Conservation (phyloP, 2,329 filamentous ascomycete genomes). For the Scedosporium boydii region DNA sequence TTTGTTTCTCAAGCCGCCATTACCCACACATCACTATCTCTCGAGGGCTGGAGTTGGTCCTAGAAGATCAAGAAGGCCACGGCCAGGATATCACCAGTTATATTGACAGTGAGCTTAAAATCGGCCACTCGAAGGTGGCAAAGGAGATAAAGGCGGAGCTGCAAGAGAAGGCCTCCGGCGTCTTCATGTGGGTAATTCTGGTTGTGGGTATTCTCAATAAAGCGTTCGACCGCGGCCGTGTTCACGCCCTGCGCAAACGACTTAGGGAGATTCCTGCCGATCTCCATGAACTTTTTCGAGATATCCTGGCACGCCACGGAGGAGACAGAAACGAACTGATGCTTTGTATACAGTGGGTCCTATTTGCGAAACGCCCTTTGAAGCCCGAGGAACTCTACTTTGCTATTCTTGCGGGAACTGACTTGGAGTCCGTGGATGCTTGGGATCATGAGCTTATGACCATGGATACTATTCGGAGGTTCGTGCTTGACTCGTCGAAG, state of each 20-base stretch:
- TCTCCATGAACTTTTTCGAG: not conserved
- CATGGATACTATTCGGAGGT: not conserved
- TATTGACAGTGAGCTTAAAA: not conserved
- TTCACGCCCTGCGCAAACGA: not conserved
- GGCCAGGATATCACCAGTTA: not conserved
- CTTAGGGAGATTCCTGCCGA: not conserved
- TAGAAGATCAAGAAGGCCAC: not conserved
- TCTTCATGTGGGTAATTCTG: constrained; percentile 35
- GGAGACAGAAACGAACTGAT: not conserved
- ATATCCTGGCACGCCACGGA: not conserved
- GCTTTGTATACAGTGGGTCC: constrained; percentile 29
- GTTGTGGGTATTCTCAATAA: constrained; percentile 28
- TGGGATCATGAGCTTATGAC: not conserved
- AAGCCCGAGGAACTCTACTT: constrained; percentile 33
- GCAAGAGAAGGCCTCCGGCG: constrained; percentile 24
- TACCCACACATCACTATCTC: constrained; percentile 31
- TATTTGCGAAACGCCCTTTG: constrained; percentile 36
- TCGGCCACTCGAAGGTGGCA: constrained; percentile 4
- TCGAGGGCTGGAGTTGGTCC: constrained; percentile 11
- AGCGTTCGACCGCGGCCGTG: constrained; percentile 18
- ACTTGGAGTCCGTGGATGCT: not conserved
- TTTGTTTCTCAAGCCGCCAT: constrained; percentile 38
- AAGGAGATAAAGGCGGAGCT: constrained; percentile 14
- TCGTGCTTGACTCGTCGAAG: not conserved
- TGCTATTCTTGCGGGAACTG: constrained; percentile 22